Base-by-base conservation (phyloP, 2,329 filamentous ascomycete genomes). In the Fusarium kyushuense region DNA sequence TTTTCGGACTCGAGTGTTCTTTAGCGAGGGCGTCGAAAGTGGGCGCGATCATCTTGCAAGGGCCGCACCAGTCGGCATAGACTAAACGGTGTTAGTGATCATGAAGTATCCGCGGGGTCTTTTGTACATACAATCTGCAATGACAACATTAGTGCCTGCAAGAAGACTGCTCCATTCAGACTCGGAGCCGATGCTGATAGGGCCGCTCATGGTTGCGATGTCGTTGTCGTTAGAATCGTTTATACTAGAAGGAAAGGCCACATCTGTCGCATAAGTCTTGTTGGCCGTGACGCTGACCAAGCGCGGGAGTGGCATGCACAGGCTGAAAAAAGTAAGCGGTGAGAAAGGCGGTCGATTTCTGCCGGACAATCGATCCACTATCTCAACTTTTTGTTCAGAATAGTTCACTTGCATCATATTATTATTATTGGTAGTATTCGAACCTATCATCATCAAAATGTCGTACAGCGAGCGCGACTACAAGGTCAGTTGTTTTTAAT, bases 31-130 rank as follows among this genome's bases (percentile, higher is more conserved):
- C 89, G 76, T 97, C 93, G 79, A 96, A 98, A 58, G 92, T 88
- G 21, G 95, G 95, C 49, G 92, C 92, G 70, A 98, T 96, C 77
- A 91, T 88, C 82, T 96, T 96, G 87, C 94, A 97, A 75, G 95
- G 94, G 58, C 91, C 92, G 79, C 94, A 98, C 92, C 93, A 97
- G 81, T 96, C 92, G 79, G 95, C 95, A 77, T 96, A 96, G 85
- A 97, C 93, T 96, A 54, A 38, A 74, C 73, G 40, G 53, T 62
- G 70, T 77, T 76, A 79, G 74, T 69, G 57, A 41, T 30, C 21
- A 40, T 52, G 47, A 29, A 32, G 23, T 30, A 47, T 53, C 36
- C 27, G 35, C 27, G 54, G 53, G 42, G 42, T 29, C 7, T 25
- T 32, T 8, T 8, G 6, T 29, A 54, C 89, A 81, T 87, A 97